These are phyloP conservation scores for Astrocystis sublimbata DNA, from an alignment of 495 filamentous ascomycete species.

Conservation along the genomic window DNA sequence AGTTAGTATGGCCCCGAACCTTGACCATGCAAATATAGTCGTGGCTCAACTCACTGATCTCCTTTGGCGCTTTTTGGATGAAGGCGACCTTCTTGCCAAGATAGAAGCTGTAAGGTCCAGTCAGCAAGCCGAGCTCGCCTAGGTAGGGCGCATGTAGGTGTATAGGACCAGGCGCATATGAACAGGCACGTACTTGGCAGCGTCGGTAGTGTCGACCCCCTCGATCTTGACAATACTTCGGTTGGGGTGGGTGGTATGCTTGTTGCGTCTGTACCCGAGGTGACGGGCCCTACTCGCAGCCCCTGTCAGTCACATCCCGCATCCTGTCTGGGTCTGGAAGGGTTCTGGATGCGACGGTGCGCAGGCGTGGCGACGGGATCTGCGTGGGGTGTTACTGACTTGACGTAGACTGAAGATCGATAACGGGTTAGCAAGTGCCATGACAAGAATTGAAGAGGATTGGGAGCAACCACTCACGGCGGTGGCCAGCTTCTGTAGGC, in stretches of 20 bases:
- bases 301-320: slow-evolving; percentile 30
- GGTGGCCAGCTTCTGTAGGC: slow-evolving; percentile 76
- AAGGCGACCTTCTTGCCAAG: slow-evolving; percentile 92
- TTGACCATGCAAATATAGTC: neutral
- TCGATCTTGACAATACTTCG: slow-evolving; percentile 90
- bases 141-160: too few relatives aligned
- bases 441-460: too few relatives aligned
- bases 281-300: slow-evolving; percentile 67
- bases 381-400: slow-evolving; percentile 63
- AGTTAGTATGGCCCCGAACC: neutral
- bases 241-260: slow-evolving; percentile 77
- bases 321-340: neutral
- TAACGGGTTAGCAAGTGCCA: neutral
- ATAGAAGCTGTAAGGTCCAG: slow-evolving; percentile 67
- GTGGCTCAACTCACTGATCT: slow-evolving; percentile 55
- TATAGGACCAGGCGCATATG: neutral
- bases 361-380: neutral
- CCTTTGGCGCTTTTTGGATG: slow-evolving; percentile 85
- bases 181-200: slow-evolving; percentile 65
- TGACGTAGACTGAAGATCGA: slow-evolving; percentile 71
- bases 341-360: neutral
- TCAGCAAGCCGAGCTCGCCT: slow-evolving; percentile 14
- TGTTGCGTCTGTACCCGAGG: slow-evolving; percentile 85
- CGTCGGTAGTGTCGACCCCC: slow-evolving; percentile 79
- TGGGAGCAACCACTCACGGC: slow-evolving; percentile 58